These are phyloP conservation scores for Salix arbutifolia DNA, from an alignment of 345 rosid species.

Conservation along the genomic window DNA sequence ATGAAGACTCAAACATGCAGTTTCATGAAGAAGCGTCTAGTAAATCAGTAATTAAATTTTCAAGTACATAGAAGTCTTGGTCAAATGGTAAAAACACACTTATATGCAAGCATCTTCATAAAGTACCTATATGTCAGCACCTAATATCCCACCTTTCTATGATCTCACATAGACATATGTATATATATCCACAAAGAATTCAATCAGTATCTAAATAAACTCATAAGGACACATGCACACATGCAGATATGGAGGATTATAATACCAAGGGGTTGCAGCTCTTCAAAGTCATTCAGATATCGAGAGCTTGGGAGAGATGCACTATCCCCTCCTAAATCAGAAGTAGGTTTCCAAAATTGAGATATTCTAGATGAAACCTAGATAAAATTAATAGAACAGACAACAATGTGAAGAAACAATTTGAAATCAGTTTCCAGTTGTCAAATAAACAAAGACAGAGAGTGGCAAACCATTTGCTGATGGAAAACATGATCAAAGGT, in stretches of 20 bases:
- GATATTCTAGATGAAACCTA: conserved; percentile 72
- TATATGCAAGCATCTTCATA: background rate
- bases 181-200: background rate
- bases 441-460: conserved; percentile 2
- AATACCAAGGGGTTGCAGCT: conserved; percentile 83
- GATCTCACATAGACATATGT: background rate
- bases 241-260: background rate
- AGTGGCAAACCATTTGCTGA: conserved; percentile 53
- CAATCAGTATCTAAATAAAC: background rate
- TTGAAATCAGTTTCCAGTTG: conserved; percentile 4
- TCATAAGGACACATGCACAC: background rate
- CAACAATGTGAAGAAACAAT: conserved; percentile 10
- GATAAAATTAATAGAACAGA: conserved; percentile 12
- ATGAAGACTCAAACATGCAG: background rate
- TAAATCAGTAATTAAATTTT: background rate
- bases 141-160: background rate
- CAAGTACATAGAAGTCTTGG: background rate
- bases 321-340: conserved; percentile 49
- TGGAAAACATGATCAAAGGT: conserved; percentile 70
- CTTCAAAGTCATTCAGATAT: conserved; percentile 92
- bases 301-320: conserved; percentile 66
- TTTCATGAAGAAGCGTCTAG: background rate
- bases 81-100: background rate
- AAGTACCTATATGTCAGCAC: background rate
- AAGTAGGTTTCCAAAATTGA: conserved; percentile 80